phyloP scores from a whole-genome alignment of 73 alveolate genomes.

The Stentor coeruleus region DNA sequence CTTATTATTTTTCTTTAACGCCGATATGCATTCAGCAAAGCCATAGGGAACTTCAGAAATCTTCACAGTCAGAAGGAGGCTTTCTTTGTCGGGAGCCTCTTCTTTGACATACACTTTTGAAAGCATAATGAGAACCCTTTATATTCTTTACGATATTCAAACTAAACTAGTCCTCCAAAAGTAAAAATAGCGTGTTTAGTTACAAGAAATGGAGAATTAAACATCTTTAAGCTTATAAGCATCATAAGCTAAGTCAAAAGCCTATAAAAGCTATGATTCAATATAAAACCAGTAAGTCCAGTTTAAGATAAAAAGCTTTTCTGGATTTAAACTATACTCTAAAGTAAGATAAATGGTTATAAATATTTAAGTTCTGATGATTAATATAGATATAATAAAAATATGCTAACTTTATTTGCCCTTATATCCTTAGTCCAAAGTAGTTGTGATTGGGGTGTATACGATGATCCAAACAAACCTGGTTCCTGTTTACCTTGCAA shows the following conservation, averaged over 20 bases:
- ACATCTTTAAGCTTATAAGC: neutral
- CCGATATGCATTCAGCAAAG: no score
- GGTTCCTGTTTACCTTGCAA: neutral
- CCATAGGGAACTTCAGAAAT: no score
- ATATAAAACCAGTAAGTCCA: neutral
- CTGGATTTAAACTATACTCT: neutral
- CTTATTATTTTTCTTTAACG: neutral
- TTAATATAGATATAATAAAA: no score
- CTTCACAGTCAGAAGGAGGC: no score
- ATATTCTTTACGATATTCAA: no score
- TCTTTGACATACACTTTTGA: no score
- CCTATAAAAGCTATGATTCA: no score
- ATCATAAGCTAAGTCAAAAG: neutral
- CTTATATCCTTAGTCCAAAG: neutral
- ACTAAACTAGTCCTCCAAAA: no score
- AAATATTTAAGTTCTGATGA: neutral
- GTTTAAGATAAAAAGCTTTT: neutral
- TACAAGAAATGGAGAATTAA: no score
- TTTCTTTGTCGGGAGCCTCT: no score
- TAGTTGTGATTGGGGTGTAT: neutral
- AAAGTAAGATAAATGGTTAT: neutral
- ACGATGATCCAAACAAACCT: neutral
- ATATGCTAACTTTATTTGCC: neutral
- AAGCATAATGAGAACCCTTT: no score
- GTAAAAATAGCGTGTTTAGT: no score